phyloP scores from a whole-genome alignment of 2,329 filamentous ascomycete genomes.

The Diaporthe sp. region DNA sequence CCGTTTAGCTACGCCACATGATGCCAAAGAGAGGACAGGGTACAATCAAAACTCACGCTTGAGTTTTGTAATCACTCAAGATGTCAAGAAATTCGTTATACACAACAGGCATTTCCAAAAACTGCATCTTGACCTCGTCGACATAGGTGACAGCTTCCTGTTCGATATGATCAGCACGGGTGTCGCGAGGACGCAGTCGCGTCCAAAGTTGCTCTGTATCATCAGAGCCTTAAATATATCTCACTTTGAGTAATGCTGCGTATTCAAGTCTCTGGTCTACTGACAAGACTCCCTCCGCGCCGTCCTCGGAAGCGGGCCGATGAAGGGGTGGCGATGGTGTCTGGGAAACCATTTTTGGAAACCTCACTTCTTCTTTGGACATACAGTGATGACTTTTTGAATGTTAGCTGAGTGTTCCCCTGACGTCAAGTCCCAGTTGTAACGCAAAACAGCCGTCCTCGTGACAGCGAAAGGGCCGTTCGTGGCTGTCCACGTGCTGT shows the following conservation, averaged over 20 bases:
- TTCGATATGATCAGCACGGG: slow-evolving; percentile 46
- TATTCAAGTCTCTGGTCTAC: not conserved
- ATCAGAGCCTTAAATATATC: slow-evolving; percentile 47
- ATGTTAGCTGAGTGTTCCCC: not conserved
- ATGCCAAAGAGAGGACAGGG: not conserved
- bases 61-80: slow-evolving; percentile 99
- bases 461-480: not conserved
- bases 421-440: not conserved
- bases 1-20: slow-evolving; percentile 37
- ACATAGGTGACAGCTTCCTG: slow-evolving; percentile 90
- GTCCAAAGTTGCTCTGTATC: slow-evolving; percentile 32
- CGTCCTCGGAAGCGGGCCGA: no score
- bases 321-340: not conserved
- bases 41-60: slow-evolving; percentile 75
- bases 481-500: not conserved
- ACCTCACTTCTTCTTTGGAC: not conserved
- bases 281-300: no score
- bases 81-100: slow-evolving; percentile 98
- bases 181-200: not conserved
- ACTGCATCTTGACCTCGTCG: slow-evolving; percentile 98
- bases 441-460: not conserved
- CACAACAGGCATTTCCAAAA: slow-evolving; percentile 95
- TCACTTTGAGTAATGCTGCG: slow-evolving; percentile 63
- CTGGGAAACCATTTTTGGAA: not conserved
- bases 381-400: not conserved